Evolutionary conservation across 2,329 filamentous ascomycete genomes (phyloP).

Genomic region (Talaromyces albobiverticillius): DNA sequence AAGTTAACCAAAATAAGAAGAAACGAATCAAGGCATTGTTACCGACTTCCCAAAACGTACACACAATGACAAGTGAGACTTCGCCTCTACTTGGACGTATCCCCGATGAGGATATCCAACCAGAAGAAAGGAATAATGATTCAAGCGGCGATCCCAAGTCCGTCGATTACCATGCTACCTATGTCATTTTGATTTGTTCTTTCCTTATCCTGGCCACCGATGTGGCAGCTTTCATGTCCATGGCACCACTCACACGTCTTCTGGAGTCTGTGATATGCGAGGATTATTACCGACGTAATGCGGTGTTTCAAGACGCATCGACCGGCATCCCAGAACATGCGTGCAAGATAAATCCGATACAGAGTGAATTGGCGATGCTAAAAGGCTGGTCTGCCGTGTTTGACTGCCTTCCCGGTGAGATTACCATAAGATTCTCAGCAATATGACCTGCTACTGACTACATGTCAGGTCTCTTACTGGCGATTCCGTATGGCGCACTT

Average conservation of each 20-base stretch:
- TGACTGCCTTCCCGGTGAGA: not conserved
- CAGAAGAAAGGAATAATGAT: not conserved
- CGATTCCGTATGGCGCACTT: not conserved
- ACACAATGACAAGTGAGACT: not conserved
- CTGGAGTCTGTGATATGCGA: not conserved
- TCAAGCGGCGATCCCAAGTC: not conserved
- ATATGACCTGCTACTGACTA: not conserved
- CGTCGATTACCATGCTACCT: not conserved
- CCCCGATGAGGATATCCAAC: not conserved
- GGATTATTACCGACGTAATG: not conserved
- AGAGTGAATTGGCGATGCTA: not conserved
- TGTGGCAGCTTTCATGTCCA: not conserved
- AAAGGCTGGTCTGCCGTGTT: not conserved
- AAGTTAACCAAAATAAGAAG: too few species aligned
- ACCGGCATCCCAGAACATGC: not conserved
- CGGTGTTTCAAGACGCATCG: too few species aligned
- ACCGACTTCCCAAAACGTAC: too few species aligned
- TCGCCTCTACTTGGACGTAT: not conserved
- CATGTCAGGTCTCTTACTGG: not conserved
- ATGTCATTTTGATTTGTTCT: not conserved
- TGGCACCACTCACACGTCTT: not conserved
- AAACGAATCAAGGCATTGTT: too few species aligned
- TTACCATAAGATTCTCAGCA: not conserved
- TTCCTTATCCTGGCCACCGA: not conserved
- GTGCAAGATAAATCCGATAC: not conserved